phyloP scores from a whole-genome alignment of 2,329 filamentous ascomycete genomes.

The Xylaria sp. region DNA sequence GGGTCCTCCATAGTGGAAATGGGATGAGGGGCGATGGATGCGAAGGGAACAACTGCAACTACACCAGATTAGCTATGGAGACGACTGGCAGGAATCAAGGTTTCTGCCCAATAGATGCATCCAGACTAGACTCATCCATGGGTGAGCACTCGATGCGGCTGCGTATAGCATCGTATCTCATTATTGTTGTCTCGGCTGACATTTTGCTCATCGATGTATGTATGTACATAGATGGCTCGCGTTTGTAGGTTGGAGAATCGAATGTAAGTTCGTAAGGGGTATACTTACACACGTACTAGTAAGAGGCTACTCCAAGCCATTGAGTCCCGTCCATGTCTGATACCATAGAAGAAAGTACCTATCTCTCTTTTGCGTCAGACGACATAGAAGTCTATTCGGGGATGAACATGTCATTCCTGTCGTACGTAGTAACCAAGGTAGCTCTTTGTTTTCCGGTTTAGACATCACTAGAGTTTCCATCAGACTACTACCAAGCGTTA shows the following conservation, averaged over 20 bases:
- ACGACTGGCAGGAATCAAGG: constrained; percentile 9
- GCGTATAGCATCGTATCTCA: neutral
- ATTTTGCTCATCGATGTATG: neutral
- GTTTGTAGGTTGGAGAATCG: no score
- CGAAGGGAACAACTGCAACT: neutral
- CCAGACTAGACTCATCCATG: constrained; percentile 9
- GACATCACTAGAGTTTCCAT: neutral
- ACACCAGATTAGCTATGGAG: neutral
- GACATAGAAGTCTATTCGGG: no score
- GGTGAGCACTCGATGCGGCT: constrained; percentile 10
- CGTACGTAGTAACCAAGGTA: no score
- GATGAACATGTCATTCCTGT: no score
- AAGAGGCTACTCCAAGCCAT: no score
- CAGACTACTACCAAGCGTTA: neutral
- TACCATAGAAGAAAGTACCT: no score
- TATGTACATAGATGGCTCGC: no score
- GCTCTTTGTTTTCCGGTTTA: neutral
- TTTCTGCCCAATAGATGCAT: constrained; percentile 16
- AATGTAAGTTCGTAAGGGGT: no score
- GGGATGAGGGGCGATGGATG: neutral
- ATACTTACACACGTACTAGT: no score
- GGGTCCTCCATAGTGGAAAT: constrained; percentile 4
- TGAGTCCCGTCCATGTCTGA: no score
- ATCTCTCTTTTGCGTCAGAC: no score
- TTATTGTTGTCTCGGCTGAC: neutral